Percentiles rank a stretch among this genome's conserved stretches.
phyloP scores from a whole-genome alignment of 768 basidiomycete genomes.

The Calocybe cyanea region DNA sequence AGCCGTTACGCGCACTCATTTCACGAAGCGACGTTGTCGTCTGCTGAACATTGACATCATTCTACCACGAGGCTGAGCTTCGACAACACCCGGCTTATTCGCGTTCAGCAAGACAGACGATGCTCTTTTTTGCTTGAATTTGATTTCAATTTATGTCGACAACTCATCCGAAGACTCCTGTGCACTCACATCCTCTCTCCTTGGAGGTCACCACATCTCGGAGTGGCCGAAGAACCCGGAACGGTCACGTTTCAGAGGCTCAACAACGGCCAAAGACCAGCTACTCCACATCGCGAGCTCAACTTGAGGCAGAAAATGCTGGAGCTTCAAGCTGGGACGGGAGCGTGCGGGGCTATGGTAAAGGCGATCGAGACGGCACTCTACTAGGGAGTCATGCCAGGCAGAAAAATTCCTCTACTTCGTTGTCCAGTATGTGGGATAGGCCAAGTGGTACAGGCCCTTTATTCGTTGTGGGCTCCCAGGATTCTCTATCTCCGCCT shows the following conservation, averaged over 20 bases:
- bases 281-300: slow-evolving; percentile 62
- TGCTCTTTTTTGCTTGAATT: slow-evolving; percentile 1
- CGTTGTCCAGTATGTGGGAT: slow-evolving; percentile 41
- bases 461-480: slow-evolving; percentile 40
- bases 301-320: slow-evolving; percentile 45
- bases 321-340: slow-evolving; percentile 36
- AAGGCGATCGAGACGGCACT: slow-evolving; percentile 29
- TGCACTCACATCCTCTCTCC: slow-evolving; percentile 70
- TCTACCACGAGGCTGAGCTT: slow-evolving; percentile 8
- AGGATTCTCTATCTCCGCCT: slow-evolving; percentile 20
- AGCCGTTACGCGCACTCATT: neutral
- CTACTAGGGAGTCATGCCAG: slow-evolving; percentile 14
- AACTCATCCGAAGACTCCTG: slow-evolving; percentile 47
- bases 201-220: slow-evolving; percentile 46
- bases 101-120: slow-evolving; percentile 2
- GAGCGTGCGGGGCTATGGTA: slow-evolving; percentile 56
- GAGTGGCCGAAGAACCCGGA: slow-evolving; percentile 48
- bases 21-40: neutral
- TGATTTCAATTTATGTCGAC: slow-evolving; percentile 29
- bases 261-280: slow-evolving; percentile 34
- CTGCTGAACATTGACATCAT: neutral
- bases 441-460: slow-evolving; percentile 25
- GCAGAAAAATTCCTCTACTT: slow-evolving; percentile 27
- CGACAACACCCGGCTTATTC: neutral
- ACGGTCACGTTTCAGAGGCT: slow-evolving; percentile 27